Evolutionary conservation across 2,329 filamentous ascomycete genomes (phyloP).

Genomic region (Zymoseptoria crescenta): DNA sequence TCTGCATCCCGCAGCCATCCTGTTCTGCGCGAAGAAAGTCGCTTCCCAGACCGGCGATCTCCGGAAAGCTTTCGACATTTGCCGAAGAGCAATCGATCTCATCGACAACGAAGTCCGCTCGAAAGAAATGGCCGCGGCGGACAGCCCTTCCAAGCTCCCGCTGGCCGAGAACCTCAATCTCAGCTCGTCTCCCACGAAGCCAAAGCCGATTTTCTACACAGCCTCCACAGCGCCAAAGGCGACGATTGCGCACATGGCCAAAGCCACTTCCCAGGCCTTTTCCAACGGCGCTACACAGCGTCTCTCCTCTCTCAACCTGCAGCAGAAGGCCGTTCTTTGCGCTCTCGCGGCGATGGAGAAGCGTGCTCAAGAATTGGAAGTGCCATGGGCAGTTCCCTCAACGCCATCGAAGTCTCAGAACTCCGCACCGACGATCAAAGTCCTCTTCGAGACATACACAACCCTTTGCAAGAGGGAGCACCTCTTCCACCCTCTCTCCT

Average conservation of each 20-base stretch:
- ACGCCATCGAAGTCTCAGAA: constrained; percentile 36
- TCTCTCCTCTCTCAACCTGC: constrained; percentile 79
- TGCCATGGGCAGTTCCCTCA: constrained; percentile 24
- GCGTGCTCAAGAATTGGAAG: constrained; percentile 47
- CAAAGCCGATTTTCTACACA: constrained; percentile 47
- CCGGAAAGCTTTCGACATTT: constrained; percentile 91
- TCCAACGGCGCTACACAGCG: constrained; percentile 81
- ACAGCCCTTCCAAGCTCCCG: constrained; percentile 61
- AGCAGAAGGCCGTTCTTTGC: constrained; percentile 93
- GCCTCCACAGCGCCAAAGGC: constrained; percentile 77
- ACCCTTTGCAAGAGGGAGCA: constrained; percentile 77
- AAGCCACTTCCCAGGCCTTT: constrained; percentile 81
- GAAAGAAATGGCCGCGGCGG: constrained; percentile 57
- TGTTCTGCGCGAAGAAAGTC: constrained; percentile 90
- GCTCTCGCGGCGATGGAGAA: constrained; percentile 81
- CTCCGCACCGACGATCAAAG: constrained; percentile 70
- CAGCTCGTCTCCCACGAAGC: constrained; percentile 47
- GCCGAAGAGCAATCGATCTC: constrained; percentile 78
- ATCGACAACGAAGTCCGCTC: constrained; percentile 76
- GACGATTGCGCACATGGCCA: constrained; percentile 83
- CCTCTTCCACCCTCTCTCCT: constrained; percentile 80
- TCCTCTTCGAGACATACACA: constrained; percentile 76
- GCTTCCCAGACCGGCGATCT: constrained; percentile 89
- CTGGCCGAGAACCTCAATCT: constrained; percentile 76
- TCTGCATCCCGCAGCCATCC: constrained; percentile 86